These are phyloP conservation scores for Rhizopus microsporus DNA, from an alignment of 371 early-diverging fungal species.

Conservation along the genomic window DNA sequence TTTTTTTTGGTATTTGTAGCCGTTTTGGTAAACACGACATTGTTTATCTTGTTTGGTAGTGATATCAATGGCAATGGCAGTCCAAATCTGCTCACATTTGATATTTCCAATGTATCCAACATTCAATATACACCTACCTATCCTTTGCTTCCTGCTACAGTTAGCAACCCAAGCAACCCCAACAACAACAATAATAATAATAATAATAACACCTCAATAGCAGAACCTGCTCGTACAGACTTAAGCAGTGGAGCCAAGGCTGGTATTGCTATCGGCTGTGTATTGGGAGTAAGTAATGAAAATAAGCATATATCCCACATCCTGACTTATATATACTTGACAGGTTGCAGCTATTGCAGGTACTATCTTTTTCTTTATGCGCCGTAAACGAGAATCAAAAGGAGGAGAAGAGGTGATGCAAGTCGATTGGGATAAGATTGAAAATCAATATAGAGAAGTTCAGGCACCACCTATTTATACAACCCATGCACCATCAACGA, in stretches of 20 bases:
- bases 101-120: not conserved
- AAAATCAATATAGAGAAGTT: constrained; percentile 10
- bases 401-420: constrained; percentile 1
- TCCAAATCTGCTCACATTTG: constrained; percentile 2
- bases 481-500: not conserved
- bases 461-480: not conserved
- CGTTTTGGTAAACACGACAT: constrained; percentile 3
- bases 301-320: not conserved
- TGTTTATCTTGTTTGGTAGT: constrained; percentile 11
- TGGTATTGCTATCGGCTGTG: constrained; percentile 4
- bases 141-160: not conserved
- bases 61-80: constrained; percentile 1
- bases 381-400: not conserved
- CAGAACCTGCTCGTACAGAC: not conserved
- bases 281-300: not conserved
- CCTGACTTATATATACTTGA: not conserved
- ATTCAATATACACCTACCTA: not conserved
- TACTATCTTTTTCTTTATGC: not conserved
- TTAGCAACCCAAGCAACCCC: too few species aligned
- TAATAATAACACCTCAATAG: not conserved
- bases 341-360: constrained; percentile 6
- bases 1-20: not conserved
- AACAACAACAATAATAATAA: not conserved
- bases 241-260: constrained; percentile 5
- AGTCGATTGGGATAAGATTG: constrained; percentile 14